Base-by-base conservation (phyloP, 2,329 filamentous ascomycete genomes). In the Lithohypha guttulata region DNA sequence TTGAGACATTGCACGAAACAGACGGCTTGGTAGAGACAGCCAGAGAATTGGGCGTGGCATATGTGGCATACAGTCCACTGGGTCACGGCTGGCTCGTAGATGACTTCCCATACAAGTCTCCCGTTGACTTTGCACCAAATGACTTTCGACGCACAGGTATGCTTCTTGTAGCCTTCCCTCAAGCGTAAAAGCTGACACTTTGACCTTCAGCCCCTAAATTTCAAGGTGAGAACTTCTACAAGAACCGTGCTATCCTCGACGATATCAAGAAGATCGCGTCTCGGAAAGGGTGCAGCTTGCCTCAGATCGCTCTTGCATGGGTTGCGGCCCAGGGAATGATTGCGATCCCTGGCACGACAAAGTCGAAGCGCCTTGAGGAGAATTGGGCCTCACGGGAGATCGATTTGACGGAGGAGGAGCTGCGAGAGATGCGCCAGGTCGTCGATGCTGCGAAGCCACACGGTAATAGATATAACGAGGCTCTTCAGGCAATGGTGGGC, bases 31-130 rank as follows among this genome's bases (percentile, higher is more conserved):
- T 68, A 13, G 55, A 65, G 0, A 57, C 64, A 1, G 57, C 56
- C 1, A 59, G 54, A 21, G 64, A 68, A 22, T 46, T 68, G 1
- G 59, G 53, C 1, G 48, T 69, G 0, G 59, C 65, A 0, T 68
- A 59, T 29, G 61, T 68, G 1, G 65, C 66, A 1, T 69, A 64
- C 35, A 66, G 65, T 17, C 66, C 66, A 0, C 50, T 69, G 0
- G 65, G 65, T 1, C 63, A 68, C 23, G 66, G 66, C 10, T 66
- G 64, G 62, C 59, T 69, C 1, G 64, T 66, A 0, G 64, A 68
- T 35, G 49, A 64, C 43, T 67, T 66, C 34, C 48, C 50, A 6
- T 60, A 64, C 48, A 58, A 64, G 35, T 53, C 55, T 0, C 65
- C 65, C 0, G 65, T 67, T 6, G 68, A 72, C 43, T 69, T 73